Conservation (phyloP, 495 filamentous ascomycete species). For the Cladorrhinum samala region DNA sequence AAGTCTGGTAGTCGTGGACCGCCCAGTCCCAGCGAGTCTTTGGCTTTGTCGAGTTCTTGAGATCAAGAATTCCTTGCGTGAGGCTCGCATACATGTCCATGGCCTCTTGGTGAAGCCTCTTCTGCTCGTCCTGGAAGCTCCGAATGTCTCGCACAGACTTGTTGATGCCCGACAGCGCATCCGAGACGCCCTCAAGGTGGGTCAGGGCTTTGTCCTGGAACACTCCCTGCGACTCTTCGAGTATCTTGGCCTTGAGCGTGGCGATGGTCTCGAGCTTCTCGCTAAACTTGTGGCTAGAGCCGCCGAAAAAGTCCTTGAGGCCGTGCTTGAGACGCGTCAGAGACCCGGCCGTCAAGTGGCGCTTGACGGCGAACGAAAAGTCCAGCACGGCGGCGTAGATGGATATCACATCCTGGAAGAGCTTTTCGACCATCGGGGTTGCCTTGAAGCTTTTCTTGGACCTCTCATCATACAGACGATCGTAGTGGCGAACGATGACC, state of each 20-base stretch:
- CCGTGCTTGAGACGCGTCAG: conserved; percentile 19
- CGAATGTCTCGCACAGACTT: conserved; percentile 14
- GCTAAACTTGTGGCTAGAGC: conserved; percentile 21
- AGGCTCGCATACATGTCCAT: conserved; percentile 11
- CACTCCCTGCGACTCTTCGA: conserved; percentile 22
- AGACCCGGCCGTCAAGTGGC: conserved; percentile 18
- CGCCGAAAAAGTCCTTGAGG: conserved; percentile 26
- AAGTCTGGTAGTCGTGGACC: conserved; percentile 16
- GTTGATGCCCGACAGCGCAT: conserved; percentile 13
- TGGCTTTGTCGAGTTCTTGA: conserved; percentile 17
- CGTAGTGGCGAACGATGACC: conserved; percentile 26
- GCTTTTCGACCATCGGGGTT: conserved; percentile 20
- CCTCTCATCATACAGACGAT: conserved; percentile 22
- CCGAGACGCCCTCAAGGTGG: conserved; percentile 14
- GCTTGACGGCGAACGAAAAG: conserved; percentile 22
- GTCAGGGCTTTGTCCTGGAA: conserved; percentile 25
- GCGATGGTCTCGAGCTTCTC: conserved; percentile 17
- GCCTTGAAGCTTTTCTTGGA: conserved; percentile 19
- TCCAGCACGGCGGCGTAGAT: conserved; percentile 21
- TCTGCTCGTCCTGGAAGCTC: conserved; percentile 15
- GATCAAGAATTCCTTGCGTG: conserved; percentile 16
- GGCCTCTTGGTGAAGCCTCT: conserved; percentile 13
- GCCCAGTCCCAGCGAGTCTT: conserved; percentile 25
- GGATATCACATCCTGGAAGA: conserved; percentile 20
- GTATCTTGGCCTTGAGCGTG: conserved; percentile 19